These are phyloP conservation scores for Phyllostachys edulis DNA, from an alignment of 176 grass and related monocot genomes.

Conservation along the genomic window DNA sequence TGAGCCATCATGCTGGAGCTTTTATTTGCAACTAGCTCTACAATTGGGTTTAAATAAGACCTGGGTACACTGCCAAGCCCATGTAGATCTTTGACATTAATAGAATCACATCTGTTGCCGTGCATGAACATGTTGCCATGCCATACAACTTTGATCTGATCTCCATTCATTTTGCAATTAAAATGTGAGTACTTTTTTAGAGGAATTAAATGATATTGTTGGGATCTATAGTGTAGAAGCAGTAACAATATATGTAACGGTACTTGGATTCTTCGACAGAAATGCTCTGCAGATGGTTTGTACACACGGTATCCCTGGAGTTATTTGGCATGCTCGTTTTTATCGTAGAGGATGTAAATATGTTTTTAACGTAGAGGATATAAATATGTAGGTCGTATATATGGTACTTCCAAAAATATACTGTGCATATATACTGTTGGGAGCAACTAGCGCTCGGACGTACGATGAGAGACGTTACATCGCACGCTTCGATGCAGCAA, in stretches of 20 bases:
- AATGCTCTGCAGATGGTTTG: background rate
- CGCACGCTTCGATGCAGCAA: too few relatives aligned
- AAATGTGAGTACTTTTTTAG: background rate
- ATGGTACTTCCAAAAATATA: background rate
- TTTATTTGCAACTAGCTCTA: background rate
- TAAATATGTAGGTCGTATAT: background rate
- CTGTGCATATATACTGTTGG: too few relatives aligned
- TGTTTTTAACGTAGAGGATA: background rate
- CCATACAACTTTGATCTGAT: background rate
- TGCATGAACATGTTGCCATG: background rate
- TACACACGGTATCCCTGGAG: background rate
- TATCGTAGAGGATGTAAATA: background rate
- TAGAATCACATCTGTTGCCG: background rate
- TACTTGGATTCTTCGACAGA: background rate
- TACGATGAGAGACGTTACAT: too few relatives aligned
- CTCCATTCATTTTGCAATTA: slow-evolving; percentile 17
- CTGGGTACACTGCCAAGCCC: background rate
- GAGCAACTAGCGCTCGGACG: too few relatives aligned
- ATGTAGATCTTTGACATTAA: background rate
- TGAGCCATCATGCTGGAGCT: background rate
- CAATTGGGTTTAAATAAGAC: background rate
- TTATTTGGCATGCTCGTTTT: background rate
- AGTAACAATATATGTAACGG: background rate
- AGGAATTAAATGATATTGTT: background rate
- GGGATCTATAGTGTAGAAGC: background rate